Evolutionary conservation across 2,329 filamentous ascomycete species (phyloP).

Genomic region (Phoma sp.): DNA sequence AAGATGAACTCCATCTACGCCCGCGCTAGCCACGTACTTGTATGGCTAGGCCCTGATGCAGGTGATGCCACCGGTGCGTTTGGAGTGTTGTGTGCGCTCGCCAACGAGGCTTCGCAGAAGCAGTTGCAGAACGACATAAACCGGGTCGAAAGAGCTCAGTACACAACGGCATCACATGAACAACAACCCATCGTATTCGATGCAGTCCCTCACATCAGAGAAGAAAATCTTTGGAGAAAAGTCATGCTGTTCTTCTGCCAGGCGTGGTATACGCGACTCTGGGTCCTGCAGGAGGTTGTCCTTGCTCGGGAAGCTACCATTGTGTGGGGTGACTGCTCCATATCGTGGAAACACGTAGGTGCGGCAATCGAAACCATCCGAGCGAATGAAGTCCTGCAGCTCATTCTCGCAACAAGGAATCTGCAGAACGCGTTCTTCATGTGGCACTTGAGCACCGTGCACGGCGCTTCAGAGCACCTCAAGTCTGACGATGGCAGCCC

Average conservation of each 20-base stretch:
- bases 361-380: conserved; percentile 16
- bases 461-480: background rate
- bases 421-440: conserved; percentile 26
- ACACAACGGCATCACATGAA: background rate
- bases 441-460: conserved; percentile 4
- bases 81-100: background rate
- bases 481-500: background rate
- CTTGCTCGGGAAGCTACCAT: conserved; percentile 20
- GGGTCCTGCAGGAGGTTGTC: conserved; percentile 19
- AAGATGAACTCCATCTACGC: conserved; percentile 21
- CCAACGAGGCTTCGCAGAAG: background rate
- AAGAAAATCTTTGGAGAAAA: background rate
- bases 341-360: conserved; percentile 19
- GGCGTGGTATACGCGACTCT: conserved; percentile 12
- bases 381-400: background rate
- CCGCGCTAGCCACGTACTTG: conserved; percentile 10
- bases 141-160: background rate
- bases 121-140: background rate
- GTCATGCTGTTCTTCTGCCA: conserved; percentile 12
- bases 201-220: background rate
- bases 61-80: conserved; percentile 5
- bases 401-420: conserved; percentile 4
- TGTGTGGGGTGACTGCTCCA: conserved; percentile 18
- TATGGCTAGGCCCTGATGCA: conserved; percentile 17
- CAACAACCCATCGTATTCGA: background rate